Evolutionary conservation across 192 early-diverging fungal genomes (phyloP).

Genomic region (Chytriomyces sp.): DNA sequence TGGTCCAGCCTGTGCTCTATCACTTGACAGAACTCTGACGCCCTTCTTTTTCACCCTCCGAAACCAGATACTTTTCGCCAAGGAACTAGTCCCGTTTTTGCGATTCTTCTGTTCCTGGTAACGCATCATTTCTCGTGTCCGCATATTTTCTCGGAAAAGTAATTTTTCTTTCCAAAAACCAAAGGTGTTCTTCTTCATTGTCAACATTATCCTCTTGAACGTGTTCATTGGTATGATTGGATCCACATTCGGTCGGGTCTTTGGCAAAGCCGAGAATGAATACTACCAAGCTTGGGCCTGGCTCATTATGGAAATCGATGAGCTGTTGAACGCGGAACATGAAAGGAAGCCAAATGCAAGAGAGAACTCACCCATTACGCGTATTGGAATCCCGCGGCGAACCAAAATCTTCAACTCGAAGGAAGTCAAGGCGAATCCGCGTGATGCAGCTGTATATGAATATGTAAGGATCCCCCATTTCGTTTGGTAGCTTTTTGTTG

Average conservation of each 20-base stretch:
- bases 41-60: not conserved
- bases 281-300: conserved; percentile 19
- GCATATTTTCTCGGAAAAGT: too few relatives aligned
- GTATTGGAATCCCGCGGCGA: conserved; percentile 32
- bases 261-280: conserved; percentile 11
- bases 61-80: conserved; percentile 21
- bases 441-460: too few relatives aligned
- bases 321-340: conserved; percentile 14
- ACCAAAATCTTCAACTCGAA: conserved; percentile 18
- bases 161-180: too few relatives aligned
- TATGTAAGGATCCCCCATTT: too few relatives aligned
- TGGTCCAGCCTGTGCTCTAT: not conserved
- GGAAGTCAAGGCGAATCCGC: not conserved
- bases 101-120: conserved; percentile 27
- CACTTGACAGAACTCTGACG: conserved; percentile 1
- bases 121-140: too few relatives aligned
- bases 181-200: conserved; percentile 8
- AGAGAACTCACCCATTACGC: conserved; percentile 16
- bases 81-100: not conserved
- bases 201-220: conserved; percentile 36
- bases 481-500: too few relatives aligned
- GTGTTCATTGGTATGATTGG: conserved; percentile 37
- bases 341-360: not conserved
- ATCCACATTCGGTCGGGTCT: conserved; percentile 25
- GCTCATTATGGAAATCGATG: conserved; percentile 36